Evolutionary conservation across 305 asterid species (phyloP), one percentile per base, ranked within the genome.

Genomic region (Fraxinus baroniana): DNA sequence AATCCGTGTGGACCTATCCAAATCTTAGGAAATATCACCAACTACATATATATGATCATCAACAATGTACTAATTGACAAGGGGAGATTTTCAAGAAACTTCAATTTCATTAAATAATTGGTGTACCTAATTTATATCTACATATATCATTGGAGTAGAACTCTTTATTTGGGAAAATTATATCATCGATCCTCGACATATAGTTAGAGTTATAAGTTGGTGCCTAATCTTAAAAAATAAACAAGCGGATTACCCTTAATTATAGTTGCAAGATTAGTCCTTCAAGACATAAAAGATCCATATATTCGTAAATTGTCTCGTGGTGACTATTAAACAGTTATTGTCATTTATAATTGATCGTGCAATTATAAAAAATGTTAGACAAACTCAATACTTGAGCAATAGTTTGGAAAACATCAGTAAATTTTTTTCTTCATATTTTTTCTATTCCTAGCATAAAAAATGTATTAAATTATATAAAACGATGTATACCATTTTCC

Each of bases 1-100:
- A 82, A 71, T 82, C 82, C 33, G 26, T 37, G 84, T 39, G 84
- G 87, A 77, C 83, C 82, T n/a, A 46, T 13, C 81, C 82, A 79
- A 70, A 79, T 77, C 81, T 79, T 79, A 33, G 71, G 77, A 44
- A 78, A 64, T 41, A 57, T 20, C 64, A 76, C 84, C 86, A 68
- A 83, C 81, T 83, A 41, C 39, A 6, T 5, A 13, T 12, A 68
- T 30, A 68, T 28, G 1, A 49, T 52, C 64, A n/a, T 17, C 62
- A 79, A 41, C 57, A 5, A 39, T 37, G 15, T 5, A 70, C 41
- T 13, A 70, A 70, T 15, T 4, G 20, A 15, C 75, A 13, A 12
- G 22, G 20, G 41, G 17, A 12, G 10, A 70, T 70, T 9, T 70
- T 70, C 75, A 15, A 70, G 75, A 70, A 30, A 32, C 39, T 70